Evolutionary conservation across 2,329 filamentous ascomycete species (phyloP), one percentile per base, ranked within the genome.

Genomic region (Paradendryphiella salina): DNA sequence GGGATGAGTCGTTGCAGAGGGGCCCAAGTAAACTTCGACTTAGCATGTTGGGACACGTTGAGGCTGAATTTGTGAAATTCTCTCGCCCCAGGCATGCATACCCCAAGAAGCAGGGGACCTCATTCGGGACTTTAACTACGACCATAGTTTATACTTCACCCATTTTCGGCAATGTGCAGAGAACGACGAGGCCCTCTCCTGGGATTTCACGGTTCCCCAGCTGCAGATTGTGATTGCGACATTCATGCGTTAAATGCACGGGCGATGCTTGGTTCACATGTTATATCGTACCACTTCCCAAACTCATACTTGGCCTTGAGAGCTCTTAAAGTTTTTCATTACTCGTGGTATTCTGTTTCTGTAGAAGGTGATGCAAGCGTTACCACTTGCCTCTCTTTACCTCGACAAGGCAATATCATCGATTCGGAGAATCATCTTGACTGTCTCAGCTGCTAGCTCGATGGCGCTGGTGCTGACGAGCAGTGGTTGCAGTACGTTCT

Each of bases 391-490:
- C 9, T 31, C 10, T 11, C 34, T 64, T 53, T 71, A 73, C 57
- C 70, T 61, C 21, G 70, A 73, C 66, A 86, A 71, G 44, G 82
- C 82, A 74, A 86, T 85, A 68, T 86, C 83, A 69, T 85, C 84
- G 71, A 87, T 87, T 72, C 85, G 80, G 70, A 88, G 77, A 70
- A 87, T 86, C 90, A 96, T 94, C 85, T 97, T 99, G 66, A 97
- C 94, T 54, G 94, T 99, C 82, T 99, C 94, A 6, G 93, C 92
- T 23, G 94, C 94, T 75, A 99, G 77, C 80, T 99, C 93, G 67
- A 99, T 94, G 18, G 94, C 91, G 75, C 93, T 97, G 50, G 94
- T 99, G 82, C 91, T 96, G 56, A 99, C 94, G 56, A 99, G 79
- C 71, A 99, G 80, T 14, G 94, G 94, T 79, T 99, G 94, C 72